Evolutionary conservation across 2,329 filamentous ascomycete genomes (phyloP).

Genomic region (Westerdykella ornata): DNA sequence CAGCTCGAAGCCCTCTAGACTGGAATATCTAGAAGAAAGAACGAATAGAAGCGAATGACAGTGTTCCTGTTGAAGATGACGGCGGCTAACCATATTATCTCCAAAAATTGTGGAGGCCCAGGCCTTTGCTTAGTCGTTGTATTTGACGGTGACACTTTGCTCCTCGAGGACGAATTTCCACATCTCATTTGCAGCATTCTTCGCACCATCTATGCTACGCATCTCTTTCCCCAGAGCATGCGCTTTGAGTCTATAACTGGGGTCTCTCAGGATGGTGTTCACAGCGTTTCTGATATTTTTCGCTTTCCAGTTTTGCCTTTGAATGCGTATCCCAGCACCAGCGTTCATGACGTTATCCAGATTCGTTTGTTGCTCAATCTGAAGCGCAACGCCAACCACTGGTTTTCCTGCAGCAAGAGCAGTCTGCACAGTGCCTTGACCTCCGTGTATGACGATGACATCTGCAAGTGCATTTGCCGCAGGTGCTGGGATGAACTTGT

Average conservation of each 20-base stretch:
- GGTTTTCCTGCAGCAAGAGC: slow-evolving; percentile 28
- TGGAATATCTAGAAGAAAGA: too few species aligned
- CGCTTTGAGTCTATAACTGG: slow-evolving; percentile 21
- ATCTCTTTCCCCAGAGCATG: slow-evolving; percentile 19
- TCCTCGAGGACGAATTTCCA: slow-evolving; percentile 27
- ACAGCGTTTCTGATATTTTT: slow-evolving; percentile 23
- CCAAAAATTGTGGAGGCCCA: too few species aligned
- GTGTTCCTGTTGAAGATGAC: too few species aligned
- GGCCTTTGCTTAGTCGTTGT: too few species aligned
- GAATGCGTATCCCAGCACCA: slow-evolving; percentile 25
- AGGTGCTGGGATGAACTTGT: slow-evolving; percentile 26
- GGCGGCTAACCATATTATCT: too few species aligned
- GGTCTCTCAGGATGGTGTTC: slow-evolving; percentile 19
- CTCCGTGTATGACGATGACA: slow-evolving; percentile 25
- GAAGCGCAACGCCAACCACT: slow-evolving; percentile 27
- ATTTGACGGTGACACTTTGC: background rate
- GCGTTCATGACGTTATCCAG: slow-evolving; percentile 31
- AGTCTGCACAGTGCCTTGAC: slow-evolving; percentile 30
- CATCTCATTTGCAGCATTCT: slow-evolving; percentile 26
- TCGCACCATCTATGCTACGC: slow-evolving; percentile 27
- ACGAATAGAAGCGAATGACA: too few species aligned
- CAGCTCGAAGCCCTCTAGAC: too few species aligned
- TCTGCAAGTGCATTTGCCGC: slow-evolving; percentile 26
- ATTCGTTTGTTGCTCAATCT: slow-evolving; percentile 32
- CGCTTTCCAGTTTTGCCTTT: slow-evolving; percentile 25